Base-by-base conservation (phyloP, 176 grass and related monocot species). In the Carex parvula region DNA sequence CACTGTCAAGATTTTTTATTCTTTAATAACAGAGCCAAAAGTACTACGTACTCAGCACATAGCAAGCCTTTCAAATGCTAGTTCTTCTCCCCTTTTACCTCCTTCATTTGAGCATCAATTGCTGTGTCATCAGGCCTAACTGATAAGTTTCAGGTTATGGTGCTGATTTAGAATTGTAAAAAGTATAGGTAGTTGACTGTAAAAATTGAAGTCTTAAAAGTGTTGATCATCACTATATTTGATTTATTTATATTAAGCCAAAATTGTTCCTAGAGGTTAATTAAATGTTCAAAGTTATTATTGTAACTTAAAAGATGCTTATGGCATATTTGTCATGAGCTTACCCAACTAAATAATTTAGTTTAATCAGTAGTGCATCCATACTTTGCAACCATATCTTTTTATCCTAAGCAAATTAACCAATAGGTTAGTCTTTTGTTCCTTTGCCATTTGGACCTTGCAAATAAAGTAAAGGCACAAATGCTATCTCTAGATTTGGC, bases 271-370 rank as follows among this genome's bases (percentile, higher is more conserved):
- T 39, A 39, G 4, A 39, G 37, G 5, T 39, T 6, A 5, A 39
- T 5, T 35, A 54, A 64, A 39, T 46, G 56, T 18, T 33, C 8
- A 46, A 46, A 46, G 44, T 46, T 46, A 46, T 46, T 46, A 39
- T 76, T 67, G 15, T n/a, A 82, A 82, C 14, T 65, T 67, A 20
- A 70, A 82, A 82, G 6, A 82, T 67, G 29, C 64, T 32, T 60
- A 77, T 32, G 50, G 73, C 53, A 77, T 77, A 77, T 77, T 8
- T 77, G 46, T 56, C 13, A 48, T 77, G 22, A 77, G 22, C 21
- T 56, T 32, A 77, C 73, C 50, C 50, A 77, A 77, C 73, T 30
- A 77, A 77, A 77, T 77, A 77, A 32, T 32, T 32, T 77, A 8
- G 24, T 77, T 77, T 56, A 77, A 8, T 68, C 72, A 26, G 53